Evolutionary conservation across 768 basidiomycete species (phyloP).

Genomic region (Boletus barrowsii): DNA sequence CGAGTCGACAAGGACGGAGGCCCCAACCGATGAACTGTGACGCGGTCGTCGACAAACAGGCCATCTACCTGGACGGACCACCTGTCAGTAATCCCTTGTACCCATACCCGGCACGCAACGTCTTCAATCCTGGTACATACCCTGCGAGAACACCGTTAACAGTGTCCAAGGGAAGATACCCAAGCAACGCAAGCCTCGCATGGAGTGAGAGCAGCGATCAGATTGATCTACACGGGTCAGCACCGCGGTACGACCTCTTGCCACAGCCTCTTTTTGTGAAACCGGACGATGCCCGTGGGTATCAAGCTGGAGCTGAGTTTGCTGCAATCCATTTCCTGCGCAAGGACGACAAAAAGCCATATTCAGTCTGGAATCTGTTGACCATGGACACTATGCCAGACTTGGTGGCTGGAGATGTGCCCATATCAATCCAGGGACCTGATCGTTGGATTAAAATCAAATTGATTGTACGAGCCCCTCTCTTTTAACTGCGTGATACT

Average conservation of each 20-base stretch:
- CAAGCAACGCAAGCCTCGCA: not conserved
- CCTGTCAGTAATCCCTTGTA: conserved; percentile 23
- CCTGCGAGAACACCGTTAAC: conserved; percentile 2
- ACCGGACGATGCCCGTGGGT: conserved; percentile 4
- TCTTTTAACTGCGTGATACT: not conserved
- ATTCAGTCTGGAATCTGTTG: conserved; percentile 25
- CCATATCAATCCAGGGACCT: conserved; percentile 17
- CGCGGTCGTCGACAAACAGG: conserved; percentile 3
- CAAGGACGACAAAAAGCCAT: conserved; percentile 24
- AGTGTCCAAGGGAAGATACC: conserved; percentile 6
- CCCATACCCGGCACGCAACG: conserved; percentile 31
- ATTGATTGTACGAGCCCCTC: conserved; percentile 29
- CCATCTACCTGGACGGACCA: conserved; percentile 16
- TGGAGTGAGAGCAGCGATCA: conserved; percentile 1
- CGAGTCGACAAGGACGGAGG: conserved; percentile 3
- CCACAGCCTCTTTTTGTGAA: conserved; percentile 20
- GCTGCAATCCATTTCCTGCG: conserved; percentile 32
- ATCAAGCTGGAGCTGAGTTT: conserved; percentile 19
- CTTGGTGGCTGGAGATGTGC: conserved; percentile 18
- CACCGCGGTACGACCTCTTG: conserved; percentile 13
- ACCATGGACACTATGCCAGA: conserved; percentile 24
- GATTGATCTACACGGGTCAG: not conserved
- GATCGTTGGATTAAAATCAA: conserved; percentile 35
- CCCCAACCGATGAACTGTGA: not conserved
- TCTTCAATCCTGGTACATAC: conserved; percentile 24